Evolutionary conservation across 1,284 basidiomycete genomes (phyloP).

Genomic region (Coniophora puteana): DNA sequence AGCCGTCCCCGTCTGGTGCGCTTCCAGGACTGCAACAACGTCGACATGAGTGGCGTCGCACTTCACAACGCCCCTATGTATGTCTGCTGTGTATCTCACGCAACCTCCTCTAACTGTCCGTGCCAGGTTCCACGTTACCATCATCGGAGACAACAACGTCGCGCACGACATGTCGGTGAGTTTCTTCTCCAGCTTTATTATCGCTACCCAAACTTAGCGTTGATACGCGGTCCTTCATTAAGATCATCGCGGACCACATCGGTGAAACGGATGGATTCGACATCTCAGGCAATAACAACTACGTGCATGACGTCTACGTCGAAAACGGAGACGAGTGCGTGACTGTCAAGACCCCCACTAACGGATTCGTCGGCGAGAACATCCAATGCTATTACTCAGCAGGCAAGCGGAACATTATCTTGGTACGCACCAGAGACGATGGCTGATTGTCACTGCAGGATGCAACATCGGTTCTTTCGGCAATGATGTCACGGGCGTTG

Average conservation of each 20-base stretch:
- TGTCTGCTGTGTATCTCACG: neutral
- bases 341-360: slow-evolving; percentile 21
- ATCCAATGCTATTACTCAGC: slow-evolving; percentile 18
- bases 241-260: slow-evolving; percentile 4
- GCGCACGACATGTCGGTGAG: slow-evolving; percentile 10
- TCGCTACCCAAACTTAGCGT: no score
- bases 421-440: neutral
- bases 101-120: slow-evolving; percentile 5
- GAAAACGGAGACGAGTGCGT: slow-evolving; percentile 17
- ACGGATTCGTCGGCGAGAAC: slow-evolving; percentile 17
- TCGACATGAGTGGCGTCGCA: slow-evolving; percentile 1
- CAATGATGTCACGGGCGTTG: slow-evolving; percentile 9
- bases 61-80: slow-evolving; percentile 1
- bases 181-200: neutral
- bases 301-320: slow-evolving; percentile 19
- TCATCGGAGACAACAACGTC: slow-evolving; percentile 13
- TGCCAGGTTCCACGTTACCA: slow-evolving; percentile 15
- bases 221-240: slow-evolving; percentile 1
- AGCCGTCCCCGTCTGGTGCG: slow-evolving; percentile 11
- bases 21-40: slow-evolving; percentile 8
- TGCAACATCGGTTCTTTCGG: slow-evolving; percentile 22
- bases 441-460: slow-evolving; percentile 1
- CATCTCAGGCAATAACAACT: slow-evolving; percentile 15
- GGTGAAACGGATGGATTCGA: slow-evolving; percentile 10
- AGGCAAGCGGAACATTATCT: slow-evolving; percentile 3